Conservation (phyloP, 148 eudicot genomes). For the Rhododendron kiyosumense region DNA sequence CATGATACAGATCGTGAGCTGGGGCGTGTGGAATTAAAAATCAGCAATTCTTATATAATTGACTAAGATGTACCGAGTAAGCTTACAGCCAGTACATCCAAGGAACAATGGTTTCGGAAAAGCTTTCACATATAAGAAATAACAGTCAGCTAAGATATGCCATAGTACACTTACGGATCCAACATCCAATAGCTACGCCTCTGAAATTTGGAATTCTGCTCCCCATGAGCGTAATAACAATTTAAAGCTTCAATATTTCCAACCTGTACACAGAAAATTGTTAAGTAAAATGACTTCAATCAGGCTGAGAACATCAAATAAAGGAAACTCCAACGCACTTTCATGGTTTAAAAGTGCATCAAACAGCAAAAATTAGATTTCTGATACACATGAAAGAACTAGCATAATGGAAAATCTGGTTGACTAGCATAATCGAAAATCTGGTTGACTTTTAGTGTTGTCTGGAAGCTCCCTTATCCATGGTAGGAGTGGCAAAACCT, state of each 20-base stretch:
- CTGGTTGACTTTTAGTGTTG: neutral
- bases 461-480: neutral
- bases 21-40: neutral
- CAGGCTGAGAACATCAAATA: neutral
- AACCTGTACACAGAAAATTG: constrained; percentile 50
- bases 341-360: neutral
- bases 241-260: constrained; percentile 81
- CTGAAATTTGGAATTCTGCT: constrained; percentile 64
- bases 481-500: neutral
- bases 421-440: neutral
- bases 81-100: neutral
- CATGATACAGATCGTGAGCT: neutral
- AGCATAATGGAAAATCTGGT: neutral
- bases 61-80: neutral
- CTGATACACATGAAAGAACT: neutral
- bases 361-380: neutral
- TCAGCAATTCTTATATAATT: neutral
- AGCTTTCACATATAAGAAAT: neutral
- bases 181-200: constrained; percentile 97
- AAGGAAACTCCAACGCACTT: neutral
- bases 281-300: constrained; percentile 1
- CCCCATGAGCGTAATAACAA: constrained; percentile 94
- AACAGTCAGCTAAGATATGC: neutral
- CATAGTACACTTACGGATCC: constrained; percentile 67
- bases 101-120: neutral